phyloP scores from a whole-genome alignment of 257 asterid species.

The Solanum medicagineum region DNA sequence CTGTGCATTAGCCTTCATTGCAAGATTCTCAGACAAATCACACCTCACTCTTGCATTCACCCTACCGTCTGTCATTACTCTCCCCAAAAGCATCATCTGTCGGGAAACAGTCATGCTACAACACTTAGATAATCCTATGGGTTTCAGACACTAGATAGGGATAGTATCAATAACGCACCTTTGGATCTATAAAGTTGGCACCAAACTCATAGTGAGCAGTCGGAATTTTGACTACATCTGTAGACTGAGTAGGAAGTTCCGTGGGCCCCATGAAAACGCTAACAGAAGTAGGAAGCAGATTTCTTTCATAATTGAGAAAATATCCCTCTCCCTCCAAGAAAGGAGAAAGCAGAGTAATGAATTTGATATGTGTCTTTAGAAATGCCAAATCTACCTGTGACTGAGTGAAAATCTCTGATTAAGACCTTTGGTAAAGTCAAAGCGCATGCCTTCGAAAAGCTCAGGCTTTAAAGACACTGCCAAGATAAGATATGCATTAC shows the following conservation, averaged over 20 bases:
- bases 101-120: background rate
- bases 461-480: constrained; percentile 99
- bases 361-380: background rate
- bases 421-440: constrained; percentile 88
- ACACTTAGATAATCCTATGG: background rate
- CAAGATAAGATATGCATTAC: constrained; percentile 4
- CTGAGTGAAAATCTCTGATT: constrained; percentile 83
- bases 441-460: constrained; percentile 93
- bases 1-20: constrained; percentile 79
- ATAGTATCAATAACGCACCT: constrained; percentile 19
- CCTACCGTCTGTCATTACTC: constrained; percentile 87
- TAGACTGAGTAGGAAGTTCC: constrained; percentile 81
- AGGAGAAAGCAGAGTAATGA: background rate
- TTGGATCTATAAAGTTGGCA: constrained; percentile 89
- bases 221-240: constrained; percentile 78
- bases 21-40: constrained; percentile 78
- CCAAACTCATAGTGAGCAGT: constrained; percentile 93
- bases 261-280: constrained; percentile 96
- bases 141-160: background rate
- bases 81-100: constrained; percentile 91
- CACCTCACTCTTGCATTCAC: constrained; percentile 83
- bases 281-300: constrained; percentile 1
- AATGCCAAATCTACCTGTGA: constrained; percentile 54
- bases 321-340: background rate
- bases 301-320: background rate